Evolutionary conservation across 1,139 yeast genomes (phyloP).

Genomic region (Wickerhamomyces sp.): DNA sequence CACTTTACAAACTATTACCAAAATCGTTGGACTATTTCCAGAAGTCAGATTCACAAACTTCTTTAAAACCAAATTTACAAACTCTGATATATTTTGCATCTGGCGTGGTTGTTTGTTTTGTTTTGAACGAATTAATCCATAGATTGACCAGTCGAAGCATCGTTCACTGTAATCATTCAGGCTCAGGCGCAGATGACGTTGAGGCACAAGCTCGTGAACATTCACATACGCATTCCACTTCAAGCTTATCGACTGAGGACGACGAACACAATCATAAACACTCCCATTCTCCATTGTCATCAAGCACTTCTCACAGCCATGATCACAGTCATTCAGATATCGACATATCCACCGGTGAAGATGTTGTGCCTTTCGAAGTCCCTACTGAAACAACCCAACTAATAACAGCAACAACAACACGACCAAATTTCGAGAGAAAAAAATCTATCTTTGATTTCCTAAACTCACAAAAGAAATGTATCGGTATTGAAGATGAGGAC

Average conservation of each 20-base stretch:
- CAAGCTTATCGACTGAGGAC: too few species aligned
- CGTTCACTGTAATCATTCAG: conserved; percentile 76
- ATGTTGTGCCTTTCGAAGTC: too few species aligned
- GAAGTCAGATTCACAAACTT: conserved; percentile 23
- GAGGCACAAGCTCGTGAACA: conserved; percentile 7
- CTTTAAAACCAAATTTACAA: conserved; percentile 25
- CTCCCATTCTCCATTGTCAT: conserved; percentile 8
- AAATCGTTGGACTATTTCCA: conserved; percentile 42
- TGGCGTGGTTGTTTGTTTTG: conserved; percentile 59
- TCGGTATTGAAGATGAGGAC: conserved; percentile 17
- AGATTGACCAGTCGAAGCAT: conserved; percentile 73
- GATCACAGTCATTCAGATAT: conserved; percentile 11
- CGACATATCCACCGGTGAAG: too few species aligned
- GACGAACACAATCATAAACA: conserved; percentile 6
- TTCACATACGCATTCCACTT: conserved; percentile 8
- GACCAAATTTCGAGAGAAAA: neutral
- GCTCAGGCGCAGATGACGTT: conserved; percentile 24
- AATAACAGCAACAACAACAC: neutral
- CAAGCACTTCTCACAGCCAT: conserved; percentile 3
- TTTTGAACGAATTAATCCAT: conserved; percentile 63
- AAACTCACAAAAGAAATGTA: conserved; percentile 8
- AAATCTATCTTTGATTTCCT: conserved; percentile 10
- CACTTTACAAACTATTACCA: conserved; percentile 71
- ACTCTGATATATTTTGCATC: conserved; percentile 41
- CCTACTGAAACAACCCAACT: conserved; percentile 1